Percentiles rank a stretch among this genome's conserved stretches.
phyloP scores from a whole-genome alignment of 2,329 filamentous ascomycete genomes.

The Ilyonectria mors-panacis region DNA sequence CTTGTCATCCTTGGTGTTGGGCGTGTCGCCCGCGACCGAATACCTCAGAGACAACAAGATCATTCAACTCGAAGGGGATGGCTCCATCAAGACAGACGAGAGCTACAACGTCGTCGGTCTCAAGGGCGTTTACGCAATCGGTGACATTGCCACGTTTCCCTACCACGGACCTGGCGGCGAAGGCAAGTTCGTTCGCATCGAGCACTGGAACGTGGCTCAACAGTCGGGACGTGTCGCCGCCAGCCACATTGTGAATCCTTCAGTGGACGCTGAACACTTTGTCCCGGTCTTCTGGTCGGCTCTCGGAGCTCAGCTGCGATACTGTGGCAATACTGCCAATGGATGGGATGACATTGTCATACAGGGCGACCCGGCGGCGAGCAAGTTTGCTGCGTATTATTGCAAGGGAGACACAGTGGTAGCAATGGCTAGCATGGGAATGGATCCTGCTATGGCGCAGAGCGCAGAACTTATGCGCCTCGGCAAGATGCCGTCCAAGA shows the following conservation, averaged over 20 bases:
- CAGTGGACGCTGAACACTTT: constrained; percentile 76
- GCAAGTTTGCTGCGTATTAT: constrained; percentile 92
- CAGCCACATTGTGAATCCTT: constrained; percentile 79
- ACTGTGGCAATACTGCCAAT: constrained; percentile 87
- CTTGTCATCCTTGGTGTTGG: constrained; percentile 93
- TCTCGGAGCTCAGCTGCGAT: constrained; percentile 88
- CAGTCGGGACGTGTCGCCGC: constrained; percentile 89
- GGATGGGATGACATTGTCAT: constrained; percentile 92
- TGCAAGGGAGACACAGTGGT: constrained; percentile 88
- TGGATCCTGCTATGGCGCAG: constrained; percentile 89
- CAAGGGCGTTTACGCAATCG: constrained; percentile 90
- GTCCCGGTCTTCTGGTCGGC: constrained; percentile 99
- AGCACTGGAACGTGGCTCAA: constrained; percentile 99
- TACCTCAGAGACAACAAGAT: constrained; percentile 82
- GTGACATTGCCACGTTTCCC: constrained; percentile 95
- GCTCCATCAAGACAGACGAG: constrained; percentile 87
- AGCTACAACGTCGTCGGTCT: constrained; percentile 82
- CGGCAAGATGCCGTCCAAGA: constrained; percentile 87
- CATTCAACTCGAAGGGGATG: constrained; percentile 83
- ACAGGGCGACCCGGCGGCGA: constrained; percentile 81
- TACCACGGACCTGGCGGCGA: constrained; percentile 91
- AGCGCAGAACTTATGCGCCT: constrained; percentile 87
- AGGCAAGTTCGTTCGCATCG: constrained; percentile 83
- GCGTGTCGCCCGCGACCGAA: constrained; percentile 87
- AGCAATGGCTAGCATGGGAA: constrained; percentile 91